phyloP scores from a whole-genome alignment of 805 yeast species.

The Saturnispora serradocipensis region DNA sequence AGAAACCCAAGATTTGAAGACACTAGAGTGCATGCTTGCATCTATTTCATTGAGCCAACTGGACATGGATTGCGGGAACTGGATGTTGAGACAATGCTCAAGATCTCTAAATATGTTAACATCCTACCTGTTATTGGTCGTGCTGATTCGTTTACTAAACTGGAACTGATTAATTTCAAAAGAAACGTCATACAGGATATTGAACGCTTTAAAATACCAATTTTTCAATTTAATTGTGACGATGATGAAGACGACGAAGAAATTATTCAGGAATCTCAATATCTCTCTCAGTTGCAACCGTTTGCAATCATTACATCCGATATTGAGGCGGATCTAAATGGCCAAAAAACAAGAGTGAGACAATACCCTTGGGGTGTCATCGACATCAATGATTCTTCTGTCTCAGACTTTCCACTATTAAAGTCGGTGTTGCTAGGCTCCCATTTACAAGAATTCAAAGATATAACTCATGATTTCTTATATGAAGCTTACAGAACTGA shows the following conservation, averaged over 20 bases:
- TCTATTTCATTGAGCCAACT: slow-evolving; percentile 63
- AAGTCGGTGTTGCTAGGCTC: slow-evolving; percentile 49
- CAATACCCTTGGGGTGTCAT: slow-evolving; percentile 70
- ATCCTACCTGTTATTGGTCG: slow-evolving; percentile 62
- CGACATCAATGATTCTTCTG: slow-evolving; percentile 43
- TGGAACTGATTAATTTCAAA: slow-evolving; percentile 53
- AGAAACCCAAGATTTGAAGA: slow-evolving; percentile 80
- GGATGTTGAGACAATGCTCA: slow-evolving; percentile 65
- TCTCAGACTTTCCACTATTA: slow-evolving; percentile 45
- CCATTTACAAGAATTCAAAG: slow-evolving; percentile 56
- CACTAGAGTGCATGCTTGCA: slow-evolving; percentile 63
- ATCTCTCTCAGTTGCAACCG: slow-evolving; percentile 57
- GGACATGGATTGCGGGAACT: slow-evolving; percentile 75
- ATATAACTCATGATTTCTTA: slow-evolving; percentile 54
- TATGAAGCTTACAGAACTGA: slow-evolving; percentile 62
- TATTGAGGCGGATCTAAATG: slow-evolving; percentile 41
- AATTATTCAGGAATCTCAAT: slow-evolving; percentile 58
- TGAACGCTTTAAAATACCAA: slow-evolving; percentile 60
- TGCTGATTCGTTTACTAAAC: slow-evolving; percentile 61
- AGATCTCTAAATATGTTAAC: slow-evolving; percentile 61
- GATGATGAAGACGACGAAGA: slow-evolving; percentile 60
- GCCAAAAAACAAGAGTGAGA: slow-evolving; percentile 47
- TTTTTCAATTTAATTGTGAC: slow-evolving; percentile 63
- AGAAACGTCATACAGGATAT: slow-evolving; percentile 52
- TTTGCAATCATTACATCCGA: slow-evolving; percentile 67